Conservation (phyloP, 306 rosid species). For the Prunus mume region DNA sequence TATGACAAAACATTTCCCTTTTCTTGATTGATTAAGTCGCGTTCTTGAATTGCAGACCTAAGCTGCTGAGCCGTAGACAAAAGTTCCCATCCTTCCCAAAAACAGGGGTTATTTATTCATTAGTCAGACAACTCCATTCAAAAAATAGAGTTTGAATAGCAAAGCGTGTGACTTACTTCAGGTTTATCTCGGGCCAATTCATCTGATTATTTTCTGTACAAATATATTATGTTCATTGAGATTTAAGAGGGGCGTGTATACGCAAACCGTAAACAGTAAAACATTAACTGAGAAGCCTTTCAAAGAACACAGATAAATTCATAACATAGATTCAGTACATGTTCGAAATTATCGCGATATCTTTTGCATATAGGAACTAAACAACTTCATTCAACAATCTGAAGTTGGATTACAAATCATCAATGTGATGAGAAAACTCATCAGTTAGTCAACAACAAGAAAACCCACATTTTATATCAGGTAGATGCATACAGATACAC, state of each 20-base stretch:
- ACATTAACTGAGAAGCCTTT: not conserved
- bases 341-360: not conserved
- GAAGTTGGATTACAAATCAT: conserved; percentile 1
- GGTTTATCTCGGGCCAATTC: not conserved
- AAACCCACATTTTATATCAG: not conserved
- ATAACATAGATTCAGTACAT: not conserved
- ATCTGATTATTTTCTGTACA: not conserved
- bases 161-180: not conserved
- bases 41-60: not conserved
- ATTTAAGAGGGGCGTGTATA: too few relatives aligned
- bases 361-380: not conserved
- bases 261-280: not conserved
- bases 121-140: not conserved
- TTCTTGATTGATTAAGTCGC: not conserved
- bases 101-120: not conserved
- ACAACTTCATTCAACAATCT: conserved; percentile 1
- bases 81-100: not conserved
- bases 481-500: conserved; percentile 23
- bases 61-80: not conserved
- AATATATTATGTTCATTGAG: too few relatives aligned
- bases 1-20: not conserved
- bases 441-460: conserved; percentile 12
- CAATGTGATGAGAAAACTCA: not conserved
- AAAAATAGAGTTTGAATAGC: not conserved
- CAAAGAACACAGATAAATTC: not conserved